Base-by-base conservation (phyloP, 140 eudicot species). In the Stevia rebaudiana region DNA sequence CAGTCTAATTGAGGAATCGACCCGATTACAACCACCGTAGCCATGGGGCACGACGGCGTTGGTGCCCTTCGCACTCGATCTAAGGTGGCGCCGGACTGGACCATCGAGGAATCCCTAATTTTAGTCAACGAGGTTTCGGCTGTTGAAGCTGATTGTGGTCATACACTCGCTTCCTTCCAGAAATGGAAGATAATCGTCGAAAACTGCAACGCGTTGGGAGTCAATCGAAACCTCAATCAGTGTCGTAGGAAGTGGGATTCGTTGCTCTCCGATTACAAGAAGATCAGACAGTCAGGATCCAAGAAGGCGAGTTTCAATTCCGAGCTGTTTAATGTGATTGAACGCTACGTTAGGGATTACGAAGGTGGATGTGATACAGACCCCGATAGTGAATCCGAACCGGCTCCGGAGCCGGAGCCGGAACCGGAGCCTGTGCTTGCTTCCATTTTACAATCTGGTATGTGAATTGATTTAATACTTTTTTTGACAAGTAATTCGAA, bases 171-270 rank as follows among this genome's bases (percentile, higher is more conserved):
- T 13, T 82, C 94, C 41, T 84, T 84, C 72, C 94, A 88, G 70
- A 88, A 80, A 81, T 88, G 94, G 96, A 82, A 78, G 71, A 82
- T 80, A 23, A 74, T 84, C 28, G 89, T 85, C 43, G 85, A 88
- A 62, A 84, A 84, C n/a, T 88, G 94, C 81, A 78, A 79, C 75
- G 87, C 87, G 18, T 67, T 88, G 47, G 96, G 73, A 6, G 89
- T 84, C 17, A 50, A 60, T 36, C 68, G 94, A 51, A 84, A 69
- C 71, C 61, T 79, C 22, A 82, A 78, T 11, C 96, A 88, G 75
- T 88, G 96, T 57, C 81, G 87, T 12, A 67, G 89, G 24, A 73
- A 80, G 70, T 84, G 94, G 96, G 87, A 80, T 17, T 62, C 89
- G 0, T 69, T 84, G 35, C 69, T 82, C 13, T 42, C 70, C 54